A percentile compares a stretch with the other conserved stretches of the same genome.
Conservation (phyloP, 306 rosid genomes). For the Benincasa hispida region DNA sequence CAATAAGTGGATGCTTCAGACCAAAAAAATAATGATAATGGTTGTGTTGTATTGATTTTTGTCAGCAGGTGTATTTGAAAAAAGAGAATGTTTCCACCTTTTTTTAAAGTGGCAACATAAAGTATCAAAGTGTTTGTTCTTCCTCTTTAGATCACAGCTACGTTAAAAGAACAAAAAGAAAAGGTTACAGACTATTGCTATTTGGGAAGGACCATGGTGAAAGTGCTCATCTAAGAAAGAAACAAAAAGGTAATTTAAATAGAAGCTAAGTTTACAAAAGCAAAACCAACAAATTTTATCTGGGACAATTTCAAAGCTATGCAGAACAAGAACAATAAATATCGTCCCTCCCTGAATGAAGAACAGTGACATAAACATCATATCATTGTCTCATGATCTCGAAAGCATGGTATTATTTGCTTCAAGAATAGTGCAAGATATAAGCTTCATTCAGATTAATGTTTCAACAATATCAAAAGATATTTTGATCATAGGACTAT, state of each 20-base stretch:
- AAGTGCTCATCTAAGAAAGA: slow-evolving; percentile 70
- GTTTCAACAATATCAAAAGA: not conserved
- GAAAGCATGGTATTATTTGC: not conserved
- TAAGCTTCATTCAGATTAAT: not conserved
- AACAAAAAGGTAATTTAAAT: slow-evolving; percentile 3
- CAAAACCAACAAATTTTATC: not conserved
- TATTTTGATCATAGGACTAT: not conserved
- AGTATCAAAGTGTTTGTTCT: no score
- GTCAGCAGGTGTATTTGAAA: not conserved
- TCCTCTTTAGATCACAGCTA: no score
- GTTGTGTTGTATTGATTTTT: not conserved
- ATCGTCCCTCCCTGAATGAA: not conserved
- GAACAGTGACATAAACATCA: not conserved
- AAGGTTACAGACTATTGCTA: no score
- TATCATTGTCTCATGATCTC: not conserved
- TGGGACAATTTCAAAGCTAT: not conserved
- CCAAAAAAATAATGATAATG: not conserved
- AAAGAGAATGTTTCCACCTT: not conserved
- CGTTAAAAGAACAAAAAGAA: no score
- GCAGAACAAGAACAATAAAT: not conserved
- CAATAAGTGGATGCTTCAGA: not conserved
- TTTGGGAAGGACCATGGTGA: slow-evolving; percentile 99
- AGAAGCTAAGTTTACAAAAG: not conserved
- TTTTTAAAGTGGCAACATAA: no score
- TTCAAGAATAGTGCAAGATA: not conserved